A percentile compares a stretch with the other conserved stretches of the same genome.
These are phyloP conservation scores for Plantago elongata DNA, from an alignment of 257 asterid genomes.

Conservation along the genomic window DNA sequence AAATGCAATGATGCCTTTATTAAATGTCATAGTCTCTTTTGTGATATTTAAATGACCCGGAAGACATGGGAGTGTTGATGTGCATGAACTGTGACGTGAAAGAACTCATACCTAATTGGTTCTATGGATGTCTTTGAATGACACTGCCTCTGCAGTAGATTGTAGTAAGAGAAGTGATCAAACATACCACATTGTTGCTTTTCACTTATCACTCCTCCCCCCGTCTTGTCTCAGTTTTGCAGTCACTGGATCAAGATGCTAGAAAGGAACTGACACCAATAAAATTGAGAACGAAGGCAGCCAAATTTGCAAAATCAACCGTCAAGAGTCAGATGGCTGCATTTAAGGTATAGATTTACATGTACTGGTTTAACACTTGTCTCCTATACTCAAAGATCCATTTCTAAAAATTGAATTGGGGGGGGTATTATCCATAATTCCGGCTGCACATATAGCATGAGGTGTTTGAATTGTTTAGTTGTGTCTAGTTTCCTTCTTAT, in stretches of 20 bases:
- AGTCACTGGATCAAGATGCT: slow-evolving; percentile 84
- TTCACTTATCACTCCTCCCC: background rate
- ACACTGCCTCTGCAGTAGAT: slow-evolving; percentile 1
- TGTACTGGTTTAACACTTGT: background rate
- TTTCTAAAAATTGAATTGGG: background rate
- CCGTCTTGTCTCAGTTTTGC: slow-evolving; percentile 66
- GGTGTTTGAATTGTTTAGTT: too few relatives aligned
- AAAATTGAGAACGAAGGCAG: slow-evolving; percentile 87
- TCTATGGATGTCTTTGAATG: background rate
- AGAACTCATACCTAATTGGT: too few relatives aligned
- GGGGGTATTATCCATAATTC: too few relatives aligned
- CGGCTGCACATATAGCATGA: too few relatives aligned
- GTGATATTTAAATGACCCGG: too few relatives aligned
- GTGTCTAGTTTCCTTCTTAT: too few relatives aligned
- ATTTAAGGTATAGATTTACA: slow-evolving; percentile 61
- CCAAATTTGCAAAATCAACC: slow-evolving; percentile 86
- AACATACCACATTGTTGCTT: background rate
- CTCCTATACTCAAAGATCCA: background rate
- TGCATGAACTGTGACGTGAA: too few relatives aligned
- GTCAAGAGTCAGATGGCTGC: slow-evolving; percentile 92
- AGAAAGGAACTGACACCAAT: slow-evolving; percentile 90
- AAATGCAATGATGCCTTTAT: too few relatives aligned
- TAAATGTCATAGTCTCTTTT: too few relatives aligned
- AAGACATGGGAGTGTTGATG: too few relatives aligned
- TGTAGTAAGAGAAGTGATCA: background rate